Evolutionary conservation across 1,284 basidiomycete species (phyloP), one percentile per base, ranked within the genome.

Genomic region (Malassezia globosa): DNA sequence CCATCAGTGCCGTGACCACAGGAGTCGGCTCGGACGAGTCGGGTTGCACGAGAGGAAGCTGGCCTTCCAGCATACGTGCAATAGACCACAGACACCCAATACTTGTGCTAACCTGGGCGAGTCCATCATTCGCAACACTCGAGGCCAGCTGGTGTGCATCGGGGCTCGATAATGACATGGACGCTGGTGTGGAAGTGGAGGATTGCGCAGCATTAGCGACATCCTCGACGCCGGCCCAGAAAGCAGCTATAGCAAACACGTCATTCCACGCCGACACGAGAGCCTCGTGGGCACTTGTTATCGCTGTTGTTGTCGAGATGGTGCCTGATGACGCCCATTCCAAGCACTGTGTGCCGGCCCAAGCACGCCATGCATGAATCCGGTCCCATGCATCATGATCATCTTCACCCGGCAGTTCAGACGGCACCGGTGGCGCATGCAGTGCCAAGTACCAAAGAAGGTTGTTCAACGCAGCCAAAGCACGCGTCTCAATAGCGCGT

Each of bases 391-490:
- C 33, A n/a, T 46, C 22, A 27, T 56, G 55, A 14, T 54, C 49
- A 8, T 60, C 56, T 1, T 46, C 47, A n/a, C n/a, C n/a, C 10
- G 56, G 53, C 24, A 61, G 60, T 42, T 65, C 62, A n/a, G 60
- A 63, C 1, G 64, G 63, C 14, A 64, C 62, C 3, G 62, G 65
- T 19, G 62, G 58, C 1, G 59, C 57, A 35, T 54, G 55, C 8
- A 46, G 36, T 2, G 64, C 58, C 3, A 63, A 45, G 2, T 59
- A 55, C 5, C 63, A 47, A 7, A 66, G 48, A 10, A 59, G 11
- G 34, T 68, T 66, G 48, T 60, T 56, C 38, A 64, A 51, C 8
- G 59, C 65, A 19, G 62, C 59, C 10, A 68, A 50, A 13, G 63
- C 60, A 19, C 64, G 61, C 5, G 46, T 27, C 42, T 59, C 52